phyloP scores from a whole-genome alignment of 805 yeast species.

The Hemisphaericaspora nanyangensis region DNA sequence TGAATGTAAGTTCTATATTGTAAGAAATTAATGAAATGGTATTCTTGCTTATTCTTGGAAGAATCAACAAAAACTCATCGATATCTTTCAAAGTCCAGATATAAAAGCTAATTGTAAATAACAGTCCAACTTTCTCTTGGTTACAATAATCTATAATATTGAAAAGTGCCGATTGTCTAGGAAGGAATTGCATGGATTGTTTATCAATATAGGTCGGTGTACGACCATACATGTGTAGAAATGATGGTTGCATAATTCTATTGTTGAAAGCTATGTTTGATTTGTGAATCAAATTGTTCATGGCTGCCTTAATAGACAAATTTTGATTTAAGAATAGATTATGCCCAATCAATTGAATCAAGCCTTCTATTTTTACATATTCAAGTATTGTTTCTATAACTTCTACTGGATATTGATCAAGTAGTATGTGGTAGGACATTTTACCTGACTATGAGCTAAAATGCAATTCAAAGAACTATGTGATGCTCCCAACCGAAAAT shows the following conservation, averaged over 20 bases:
- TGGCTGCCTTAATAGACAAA: background rate
- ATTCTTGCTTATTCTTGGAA: background rate
- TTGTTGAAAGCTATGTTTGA: slow-evolving; percentile 9
- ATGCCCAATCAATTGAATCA: background rate
- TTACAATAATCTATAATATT: slow-evolving; percentile 5
- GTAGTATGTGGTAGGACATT: background rate
- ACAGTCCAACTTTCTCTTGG: slow-evolving; percentile 1
- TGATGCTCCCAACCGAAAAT: too few species aligned
- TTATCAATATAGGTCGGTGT: slow-evolving; percentile 13
- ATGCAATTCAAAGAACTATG: too few species aligned
- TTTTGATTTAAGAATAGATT: background rate
- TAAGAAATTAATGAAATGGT: slow-evolving; percentile 2
- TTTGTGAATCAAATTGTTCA: background rate
- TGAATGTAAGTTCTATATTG: slow-evolving; percentile 20
- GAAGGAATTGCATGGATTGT: slow-evolving; percentile 6
- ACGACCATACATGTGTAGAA: slow-evolving; percentile 14
- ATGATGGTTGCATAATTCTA: slow-evolving; percentile 11
- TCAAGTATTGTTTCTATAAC: background rate
- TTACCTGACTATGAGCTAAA: too few species aligned
- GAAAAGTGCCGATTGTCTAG: slow-evolving; percentile 2
- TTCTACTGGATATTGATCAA: slow-evolving; percentile 5
- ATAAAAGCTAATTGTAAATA: slow-evolving; percentile 14
- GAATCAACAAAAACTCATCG: slow-evolving; percentile 7
- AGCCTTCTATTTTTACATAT: background rate
- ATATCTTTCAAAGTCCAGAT: slow-evolving; percentile 14